A percentile compares a stretch with the other conserved stretches of the same genome.
Evolutionary conservation across 202 grass and related monocot genomes (phyloP).

Genomic region (Digitaria exilis): DNA sequence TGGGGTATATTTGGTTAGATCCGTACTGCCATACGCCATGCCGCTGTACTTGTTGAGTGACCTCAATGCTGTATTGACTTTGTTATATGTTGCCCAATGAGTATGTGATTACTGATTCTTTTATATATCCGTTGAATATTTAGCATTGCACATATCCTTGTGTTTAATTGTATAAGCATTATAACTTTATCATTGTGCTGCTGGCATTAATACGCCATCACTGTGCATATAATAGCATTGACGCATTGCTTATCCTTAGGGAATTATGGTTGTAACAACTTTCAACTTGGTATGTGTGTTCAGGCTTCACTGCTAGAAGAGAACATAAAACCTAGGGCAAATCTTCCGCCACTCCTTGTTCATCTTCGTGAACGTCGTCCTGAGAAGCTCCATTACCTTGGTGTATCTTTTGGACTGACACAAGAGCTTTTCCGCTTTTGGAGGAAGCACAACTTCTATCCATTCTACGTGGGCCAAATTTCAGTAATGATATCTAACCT

Average conservation of each 20-base stretch:
- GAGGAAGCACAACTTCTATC: conserved; percentile 86
- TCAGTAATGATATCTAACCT: conserved; percentile 65
- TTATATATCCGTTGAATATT: background rate
- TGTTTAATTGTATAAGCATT: background rate
- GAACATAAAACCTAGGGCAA: conserved; percentile 71
- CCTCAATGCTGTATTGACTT: background rate
- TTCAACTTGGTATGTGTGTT: conserved; percentile 35
- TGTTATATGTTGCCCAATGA: background rate
- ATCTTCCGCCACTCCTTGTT: conserved; percentile 86
- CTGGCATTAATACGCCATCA: conserved; percentile 1
- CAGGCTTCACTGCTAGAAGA: conserved; percentile 94
- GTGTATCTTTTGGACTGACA: conserved; percentile 93
- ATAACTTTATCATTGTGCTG: background rate
- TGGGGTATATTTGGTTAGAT: background rate
- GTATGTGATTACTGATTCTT: background rate
- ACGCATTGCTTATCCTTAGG: background rate
- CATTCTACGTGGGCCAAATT: conserved; percentile 93
- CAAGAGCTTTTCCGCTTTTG: conserved; percentile 93
- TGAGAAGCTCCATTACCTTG: conserved; percentile 94
- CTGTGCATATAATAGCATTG: background rate
- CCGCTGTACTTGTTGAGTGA: background rate
- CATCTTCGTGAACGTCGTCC: conserved; percentile 61
- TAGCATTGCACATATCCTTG: background rate
- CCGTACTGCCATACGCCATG: background rate
- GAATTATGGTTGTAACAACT: background rate